Conservation (phyloP, 257 asterid species). For the Primulina tabacum region DNA sequence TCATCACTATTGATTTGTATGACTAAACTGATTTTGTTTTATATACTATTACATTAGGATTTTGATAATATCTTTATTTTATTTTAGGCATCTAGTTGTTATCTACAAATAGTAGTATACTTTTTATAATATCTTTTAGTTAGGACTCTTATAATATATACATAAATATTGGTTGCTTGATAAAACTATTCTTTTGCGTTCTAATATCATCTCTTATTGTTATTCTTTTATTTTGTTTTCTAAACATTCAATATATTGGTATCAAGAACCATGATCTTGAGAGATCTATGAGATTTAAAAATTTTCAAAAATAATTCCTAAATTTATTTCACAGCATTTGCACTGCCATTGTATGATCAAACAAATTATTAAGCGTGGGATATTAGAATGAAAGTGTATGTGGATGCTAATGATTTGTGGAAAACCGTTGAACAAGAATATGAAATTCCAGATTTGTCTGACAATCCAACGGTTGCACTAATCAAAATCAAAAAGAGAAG, state of each 20-base stretch:
- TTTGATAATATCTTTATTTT: no score
- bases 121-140: no score
- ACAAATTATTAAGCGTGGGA: background rate
- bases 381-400: background rate
- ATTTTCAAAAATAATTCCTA: background rate
- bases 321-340: background rate
- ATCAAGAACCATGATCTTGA: background rate
- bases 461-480: constrained; percentile 2
- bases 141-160: no score
- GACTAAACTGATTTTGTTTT: no score
- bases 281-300: background rate
- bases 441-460: background rate
- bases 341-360: background rate
- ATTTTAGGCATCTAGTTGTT: no score
- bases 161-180: no score
- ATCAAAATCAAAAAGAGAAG: background rate
- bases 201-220: no score
- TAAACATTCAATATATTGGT: background rate
- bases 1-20: no score
- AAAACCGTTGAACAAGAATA: constrained; percentile 15
- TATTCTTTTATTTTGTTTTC: no score
- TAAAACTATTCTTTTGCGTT: no score
- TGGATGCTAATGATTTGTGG: background rate
- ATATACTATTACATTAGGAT: no score
- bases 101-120: no score